phyloP scores from a whole-genome alignment of 371 early-diverging fungal genomes.

The Rhizopus microsporus region DNA sequence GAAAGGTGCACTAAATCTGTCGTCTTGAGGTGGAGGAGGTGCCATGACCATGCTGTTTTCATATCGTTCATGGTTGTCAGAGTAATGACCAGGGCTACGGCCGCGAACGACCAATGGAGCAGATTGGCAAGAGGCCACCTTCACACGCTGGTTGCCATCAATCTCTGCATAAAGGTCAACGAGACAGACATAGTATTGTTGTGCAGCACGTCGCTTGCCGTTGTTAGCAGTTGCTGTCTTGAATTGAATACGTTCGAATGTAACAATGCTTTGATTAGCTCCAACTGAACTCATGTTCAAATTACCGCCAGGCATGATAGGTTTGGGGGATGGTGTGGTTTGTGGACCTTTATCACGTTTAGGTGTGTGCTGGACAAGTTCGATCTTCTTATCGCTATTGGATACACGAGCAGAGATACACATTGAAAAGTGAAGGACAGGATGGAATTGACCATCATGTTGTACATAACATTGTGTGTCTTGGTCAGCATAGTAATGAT shows the following conservation, averaged over 20 bases:
- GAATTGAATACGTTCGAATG: conserved; percentile 95
- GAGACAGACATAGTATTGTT: conserved; percentile 84
- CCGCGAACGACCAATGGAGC: conserved; percentile 91
- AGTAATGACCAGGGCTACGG: conserved; percentile 92
- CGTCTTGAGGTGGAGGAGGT: conserved; percentile 23
- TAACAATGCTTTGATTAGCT: conserved; percentile 61
- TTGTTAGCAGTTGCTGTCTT: conserved; percentile 95
- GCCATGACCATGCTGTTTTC: conserved; percentile 14
- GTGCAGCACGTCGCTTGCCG: conserved; percentile 86
- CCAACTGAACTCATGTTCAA: conserved; percentile 54
- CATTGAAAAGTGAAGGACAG: conserved; percentile 65
- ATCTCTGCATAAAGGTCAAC: conserved; percentile 73
- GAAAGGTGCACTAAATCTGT: conserved; percentile 26
- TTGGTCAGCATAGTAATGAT: conserved; percentile 43
- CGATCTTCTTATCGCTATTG: conserved; percentile 72
- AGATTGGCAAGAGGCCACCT: conserved; percentile 74
- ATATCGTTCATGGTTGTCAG: conserved; percentile 53
- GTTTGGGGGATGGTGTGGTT: conserved; percentile 63
- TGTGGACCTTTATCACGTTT: conserved; percentile 95
- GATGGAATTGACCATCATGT: conserved; percentile 45
- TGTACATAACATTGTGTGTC: conserved; percentile 67
- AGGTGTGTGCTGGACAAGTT: conserved; percentile 90
- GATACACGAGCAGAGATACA: conserved; percentile 79
- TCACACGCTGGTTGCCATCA: conserved; percentile 47
- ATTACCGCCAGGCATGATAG: conserved; percentile 65